Evolutionary conservation across 768 basidiomycete species (phyloP).

Genomic region (Agrocybe pediades): DNA sequence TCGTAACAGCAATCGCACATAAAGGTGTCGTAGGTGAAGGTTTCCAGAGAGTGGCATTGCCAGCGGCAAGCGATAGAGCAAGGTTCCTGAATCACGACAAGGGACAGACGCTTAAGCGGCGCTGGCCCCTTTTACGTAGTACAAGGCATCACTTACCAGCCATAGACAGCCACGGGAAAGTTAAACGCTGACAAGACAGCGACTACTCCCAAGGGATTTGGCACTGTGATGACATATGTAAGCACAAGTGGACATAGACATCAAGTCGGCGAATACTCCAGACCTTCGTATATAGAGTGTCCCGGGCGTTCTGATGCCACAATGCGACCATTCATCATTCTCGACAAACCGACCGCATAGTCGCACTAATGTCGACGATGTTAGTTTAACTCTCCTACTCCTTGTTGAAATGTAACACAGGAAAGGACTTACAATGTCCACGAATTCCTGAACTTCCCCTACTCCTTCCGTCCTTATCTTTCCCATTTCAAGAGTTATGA

Average conservation of each 20-base stretch:
- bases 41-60: slow-evolving; percentile 96
- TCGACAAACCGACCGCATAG: slow-evolving; percentile 89
- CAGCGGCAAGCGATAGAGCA: slow-evolving; percentile 82
- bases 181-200: slow-evolving; percentile 92
- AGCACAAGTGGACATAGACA: slow-evolving; percentile 2
- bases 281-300: slow-evolving; percentile 89
- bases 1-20: slow-evolving; percentile 89
- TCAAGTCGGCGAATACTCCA: slow-evolving; percentile 13
- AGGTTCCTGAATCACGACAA: slow-evolving; percentile 68
- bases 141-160: slow-evolving; percentile 57
- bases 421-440: slow-evolving; percentile 81
- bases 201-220: slow-evolving; percentile 80
- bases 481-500: slow-evolving; percentile 89
- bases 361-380: slow-evolving; percentile 65
- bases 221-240: slow-evolving; percentile 52
- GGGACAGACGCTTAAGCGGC: slow-evolving; percentile 1
- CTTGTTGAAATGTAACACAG: background rate
- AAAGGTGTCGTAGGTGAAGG: slow-evolving; percentile 88
- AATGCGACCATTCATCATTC: slow-evolving; percentile 92
- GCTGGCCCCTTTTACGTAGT: background rate
- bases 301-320: slow-evolving; percentile 89
- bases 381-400: background rate
- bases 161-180: slow-evolving; percentile 93
- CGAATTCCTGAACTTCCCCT: slow-evolving; percentile 94
- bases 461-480: slow-evolving; percentile 89